Conservation (phyloP, 352 stramenopile species). For the Phytophthora syringae region DNA sequence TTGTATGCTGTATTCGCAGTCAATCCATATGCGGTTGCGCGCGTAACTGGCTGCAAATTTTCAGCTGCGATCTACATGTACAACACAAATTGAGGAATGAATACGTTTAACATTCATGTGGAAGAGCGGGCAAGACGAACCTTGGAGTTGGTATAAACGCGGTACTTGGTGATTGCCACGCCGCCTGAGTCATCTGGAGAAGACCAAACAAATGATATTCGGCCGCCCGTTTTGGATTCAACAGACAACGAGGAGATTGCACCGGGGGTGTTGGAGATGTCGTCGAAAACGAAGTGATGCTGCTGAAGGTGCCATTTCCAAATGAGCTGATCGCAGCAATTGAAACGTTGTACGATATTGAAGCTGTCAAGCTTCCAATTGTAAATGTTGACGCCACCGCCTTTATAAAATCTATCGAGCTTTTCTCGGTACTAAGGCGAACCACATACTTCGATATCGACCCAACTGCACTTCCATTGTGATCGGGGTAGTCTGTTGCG, state of each 20-base stretch:
- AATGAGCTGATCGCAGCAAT: slow-evolving; percentile 45
- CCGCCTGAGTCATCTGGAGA: slow-evolving; percentile 58
- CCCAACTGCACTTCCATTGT: slow-evolving; percentile 60
- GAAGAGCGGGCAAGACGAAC: slow-evolving; percentile 12
- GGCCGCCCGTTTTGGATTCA: slow-evolving; percentile 43
- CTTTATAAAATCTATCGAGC: slow-evolving; percentile 21
- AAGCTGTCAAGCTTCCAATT: slow-evolving; percentile 42
- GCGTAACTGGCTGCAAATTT: slow-evolving; percentile 18
- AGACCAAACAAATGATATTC: slow-evolving; percentile 48
- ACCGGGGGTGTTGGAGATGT: slow-evolving; percentile 41
- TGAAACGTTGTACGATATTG: slow-evolving; percentile 45
- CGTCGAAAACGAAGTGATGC: slow-evolving; percentile 45
- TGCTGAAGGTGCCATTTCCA: slow-evolving; percentile 46
- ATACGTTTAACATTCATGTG: neutral
- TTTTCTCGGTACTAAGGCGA: slow-evolving; percentile 31
- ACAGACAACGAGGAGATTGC: slow-evolving; percentile 19
- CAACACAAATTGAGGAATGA: slow-evolving; percentile 3
- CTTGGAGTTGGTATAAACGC: slow-evolving; percentile 42
- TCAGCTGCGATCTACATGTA: slow-evolving; percentile 27
- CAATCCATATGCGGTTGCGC: slow-evolving; percentile 33
- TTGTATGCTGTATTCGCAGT: slow-evolving; percentile 43
- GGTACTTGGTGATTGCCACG: slow-evolving; percentile 64
- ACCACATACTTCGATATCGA: slow-evolving; percentile 43
- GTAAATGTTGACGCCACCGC: neutral
- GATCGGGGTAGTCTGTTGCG: slow-evolving; percentile 30